Evolutionary conservation across 1,139 yeast species (phyloP), one percentile per base, ranked within the genome.

Genomic region (Blastobotrys ciferrii): DNA sequence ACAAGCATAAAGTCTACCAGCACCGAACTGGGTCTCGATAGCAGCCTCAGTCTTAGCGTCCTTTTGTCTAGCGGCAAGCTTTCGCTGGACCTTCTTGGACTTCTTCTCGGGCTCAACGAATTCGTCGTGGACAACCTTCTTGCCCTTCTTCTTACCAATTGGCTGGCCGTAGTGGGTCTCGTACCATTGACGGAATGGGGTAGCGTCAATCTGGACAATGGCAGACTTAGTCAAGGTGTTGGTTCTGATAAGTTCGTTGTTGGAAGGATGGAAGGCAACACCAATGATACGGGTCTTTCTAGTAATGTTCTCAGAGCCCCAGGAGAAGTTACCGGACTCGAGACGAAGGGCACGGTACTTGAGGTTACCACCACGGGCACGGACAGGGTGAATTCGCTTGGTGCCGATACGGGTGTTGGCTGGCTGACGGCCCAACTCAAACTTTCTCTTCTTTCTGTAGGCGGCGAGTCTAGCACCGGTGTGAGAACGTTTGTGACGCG

Each of bases 381-480:
- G 94, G 71, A 92, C 98, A 66, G 94, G 69, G 84, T 94, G 98
- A 72, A 92, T 89, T 82, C 98, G 88, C 88, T 92, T 92, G 67
- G 95, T 78, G 73, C 98, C 98, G 71, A 92, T 91, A 83, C 88
- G 89, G 81, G 99, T 92, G 92, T 87, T 88, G 73, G 98, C 96
- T 69, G 97, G 83, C 82, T 92, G 98, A 82, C 99, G 95, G 70
- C 99, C 99, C 77, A 87, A 85, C 81, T 94, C 98, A 74, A 92
- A 94, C 95, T 92, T 92, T 84, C 99, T 84, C 96, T 92, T 92
- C 92, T 92, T 92, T 87, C 98, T 91, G 95, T 84, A 88, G 79
- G 88, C 96, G 78, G 98, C 98, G 80, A 98, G 91, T 81, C 89
- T 91, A 76, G 98, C 99, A 85, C 99, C 99, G 74, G 99, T 91